A percentile compares a stretch with the other conserved stretches of the same genome.
Conservation (phyloP, 805 yeast species). For the Ogataea polymorpha region DNA sequence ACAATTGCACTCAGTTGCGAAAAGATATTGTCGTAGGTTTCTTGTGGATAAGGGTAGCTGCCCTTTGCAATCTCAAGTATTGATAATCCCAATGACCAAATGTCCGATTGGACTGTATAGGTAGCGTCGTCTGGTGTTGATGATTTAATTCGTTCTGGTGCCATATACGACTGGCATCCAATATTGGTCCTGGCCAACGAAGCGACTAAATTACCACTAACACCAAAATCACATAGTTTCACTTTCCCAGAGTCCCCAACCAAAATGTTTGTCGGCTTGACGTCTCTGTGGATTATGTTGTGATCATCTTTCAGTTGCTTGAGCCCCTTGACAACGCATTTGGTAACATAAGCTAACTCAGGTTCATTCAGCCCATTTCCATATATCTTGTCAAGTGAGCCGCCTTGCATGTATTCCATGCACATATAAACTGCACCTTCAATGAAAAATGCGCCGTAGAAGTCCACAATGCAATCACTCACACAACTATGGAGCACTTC, state of each 20-base stretch:
- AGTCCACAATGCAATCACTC: slow-evolving; percentile 89
- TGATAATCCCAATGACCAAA: slow-evolving; percentile 91
- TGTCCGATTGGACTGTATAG: slow-evolving; percentile 90
- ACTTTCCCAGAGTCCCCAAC: slow-evolving; percentile 77
- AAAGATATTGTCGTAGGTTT: slow-evolving; percentile 84
- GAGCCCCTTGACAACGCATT: slow-evolving; percentile 76
- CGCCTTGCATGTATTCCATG: slow-evolving; percentile 97
- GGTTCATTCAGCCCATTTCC: slow-evolving; percentile 73
- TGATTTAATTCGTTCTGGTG: slow-evolving; percentile 90
- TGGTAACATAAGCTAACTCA: slow-evolving; percentile 74
- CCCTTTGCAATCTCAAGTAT: slow-evolving; percentile 89
- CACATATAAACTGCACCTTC: slow-evolving; percentile 99
- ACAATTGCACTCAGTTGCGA: slow-evolving; percentile 94
- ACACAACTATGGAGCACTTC: slow-evolving; percentile 90
- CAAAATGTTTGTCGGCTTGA: slow-evolving; percentile 91
- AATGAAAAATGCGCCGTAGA: slow-evolving; percentile 94
- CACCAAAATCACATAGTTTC: slow-evolving; percentile 94
- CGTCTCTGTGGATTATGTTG: slow-evolving; percentile 93
- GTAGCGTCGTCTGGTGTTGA: slow-evolving; percentile 70
- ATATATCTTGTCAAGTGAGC: slow-evolving; percentile 84
- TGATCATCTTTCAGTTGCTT: slow-evolving; percentile 83
- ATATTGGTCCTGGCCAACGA: slow-evolving; percentile 92
- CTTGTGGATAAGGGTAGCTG: slow-evolving; percentile 94
- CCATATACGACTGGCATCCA: slow-evolving; percentile 98
- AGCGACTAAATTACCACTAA: slow-evolving; percentile 90